Evolutionary conservation across 495 filamentous ascomycete species (phyloP).

Genomic region (Trichoderma asperelloides): DNA sequence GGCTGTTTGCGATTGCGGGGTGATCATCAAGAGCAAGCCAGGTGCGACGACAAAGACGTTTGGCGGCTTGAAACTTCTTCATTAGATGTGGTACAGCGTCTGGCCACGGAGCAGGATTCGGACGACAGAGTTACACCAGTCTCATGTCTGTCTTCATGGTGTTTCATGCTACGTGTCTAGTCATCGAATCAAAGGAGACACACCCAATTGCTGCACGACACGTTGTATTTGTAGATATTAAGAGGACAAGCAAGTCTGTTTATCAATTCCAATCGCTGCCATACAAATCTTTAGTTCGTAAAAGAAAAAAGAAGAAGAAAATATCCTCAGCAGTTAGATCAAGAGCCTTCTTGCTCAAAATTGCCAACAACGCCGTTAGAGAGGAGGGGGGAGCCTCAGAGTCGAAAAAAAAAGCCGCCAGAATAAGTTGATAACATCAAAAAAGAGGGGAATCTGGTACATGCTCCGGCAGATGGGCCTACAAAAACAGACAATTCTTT

Average conservation of each 20-base stretch:
- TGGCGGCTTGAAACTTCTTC: not conserved
- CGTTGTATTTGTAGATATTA: not conserved
- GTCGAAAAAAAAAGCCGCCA: not conserved
- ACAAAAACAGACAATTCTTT: not conserved
- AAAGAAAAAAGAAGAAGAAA: too few relatives aligned
- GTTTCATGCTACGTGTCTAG: too few relatives aligned
- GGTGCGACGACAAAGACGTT: not conserved
- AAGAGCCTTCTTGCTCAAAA: not conserved
- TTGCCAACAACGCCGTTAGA: not conserved
- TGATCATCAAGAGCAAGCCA: not conserved
- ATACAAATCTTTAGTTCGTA: not conserved
- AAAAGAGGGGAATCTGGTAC: not conserved
- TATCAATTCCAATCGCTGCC: not conserved
- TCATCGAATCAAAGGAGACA: too few relatives aligned
- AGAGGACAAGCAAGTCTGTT: not conserved
- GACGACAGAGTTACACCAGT: too few relatives aligned
- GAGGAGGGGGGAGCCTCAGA: not conserved
- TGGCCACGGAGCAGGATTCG: too few relatives aligned
- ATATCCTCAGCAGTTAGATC: not conserved
- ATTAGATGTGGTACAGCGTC: not conserved
- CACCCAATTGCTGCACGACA: not conserved
- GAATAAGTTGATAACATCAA: not conserved
- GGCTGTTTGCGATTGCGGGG: not conserved
- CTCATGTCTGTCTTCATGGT: too few relatives aligned
- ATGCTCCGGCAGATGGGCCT: not conserved